These are phyloP conservation scores for Astrephomene gubernaculifera DNA, from an alignment of 139 green algal species.

Conservation along the genomic window DNA sequence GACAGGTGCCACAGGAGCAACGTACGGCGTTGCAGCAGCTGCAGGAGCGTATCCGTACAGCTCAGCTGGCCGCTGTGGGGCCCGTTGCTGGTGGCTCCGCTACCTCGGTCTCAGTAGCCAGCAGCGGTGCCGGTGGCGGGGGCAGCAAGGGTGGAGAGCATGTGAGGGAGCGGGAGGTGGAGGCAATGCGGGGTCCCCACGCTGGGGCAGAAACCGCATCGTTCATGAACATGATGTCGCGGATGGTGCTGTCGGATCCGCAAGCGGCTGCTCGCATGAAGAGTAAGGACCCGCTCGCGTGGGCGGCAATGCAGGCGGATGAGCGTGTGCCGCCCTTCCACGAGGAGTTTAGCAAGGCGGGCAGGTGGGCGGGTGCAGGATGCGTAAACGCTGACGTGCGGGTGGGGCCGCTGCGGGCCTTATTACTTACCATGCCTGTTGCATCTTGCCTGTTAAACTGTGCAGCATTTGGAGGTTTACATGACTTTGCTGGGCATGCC, in stretches of 20 bases:
- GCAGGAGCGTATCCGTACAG: background rate
- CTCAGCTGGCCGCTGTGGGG: too few relatives aligned
- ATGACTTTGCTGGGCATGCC: too few relatives aligned
- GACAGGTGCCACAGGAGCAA: too few relatives aligned
- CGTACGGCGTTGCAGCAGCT: background rate
- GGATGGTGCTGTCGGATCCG: background rate
- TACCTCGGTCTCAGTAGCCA: too few relatives aligned
- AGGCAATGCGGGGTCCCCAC: background rate
- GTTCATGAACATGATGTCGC: background rate
- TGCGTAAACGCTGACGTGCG: too few relatives aligned
- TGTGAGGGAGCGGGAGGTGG: background rate
- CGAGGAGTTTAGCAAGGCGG: slow-evolving; percentile 31
- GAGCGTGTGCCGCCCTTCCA: slow-evolving; percentile 25
- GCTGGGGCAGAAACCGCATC: background rate
- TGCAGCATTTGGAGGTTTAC: too few relatives aligned
- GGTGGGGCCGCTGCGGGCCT: too few relatives aligned
- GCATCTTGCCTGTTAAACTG: too few relatives aligned
- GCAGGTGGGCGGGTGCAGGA: slow-evolving; percentile 18
- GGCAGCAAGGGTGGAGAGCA: background rate
- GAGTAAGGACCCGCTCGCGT: background rate
- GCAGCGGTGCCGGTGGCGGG: background rate
- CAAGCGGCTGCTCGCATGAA: background rate
- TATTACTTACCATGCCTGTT: too few relatives aligned
- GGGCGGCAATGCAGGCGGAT: background rate
- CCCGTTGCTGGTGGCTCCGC: too few relatives aligned